Evolutionary conservation across 768 basidiomycete genomes (phyloP), one percentile per base, ranked within the genome.

Genomic region (Tulasnella calospora): DNA sequence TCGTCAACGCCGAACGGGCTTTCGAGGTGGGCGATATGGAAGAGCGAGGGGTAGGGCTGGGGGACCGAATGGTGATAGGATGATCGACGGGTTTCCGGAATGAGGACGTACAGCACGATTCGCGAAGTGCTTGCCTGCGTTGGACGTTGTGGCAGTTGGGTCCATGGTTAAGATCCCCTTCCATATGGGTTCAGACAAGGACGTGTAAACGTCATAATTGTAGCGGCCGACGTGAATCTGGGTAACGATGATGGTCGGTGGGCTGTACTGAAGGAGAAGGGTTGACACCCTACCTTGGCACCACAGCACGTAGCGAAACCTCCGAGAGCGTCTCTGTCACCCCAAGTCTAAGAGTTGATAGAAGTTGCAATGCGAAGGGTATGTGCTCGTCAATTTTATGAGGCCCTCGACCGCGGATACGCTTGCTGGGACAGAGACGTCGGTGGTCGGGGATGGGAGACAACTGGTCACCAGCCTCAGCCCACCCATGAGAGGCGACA

Each of bases 321-420:
- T 81, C 94, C 93, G 38, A 98, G 86, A 17, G 96, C 85, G 77
- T 96, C 94, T 84, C 99, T 97, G 83, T 98, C 98, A 0, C 97
- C 97, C 92, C 93, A 96, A 0, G 96, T 97, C 97, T 97, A 99
- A 0, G 89, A 83, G 82, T 98, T 96, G 78, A 85, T 93, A 98
- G 85, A 99, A 98, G 76, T 89, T 86, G 0, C 91, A 91, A 5
- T 87, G 85, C 0, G 85, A 79, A 0, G 94, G 92, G 78, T 92
- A 92, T 3, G 90, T 82, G 12, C 86, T 85, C 84, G 98, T 92
- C 0, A 98, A 86, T 23, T 89, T 85, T n/a, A 94, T 84, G 3
- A 97, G 85, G 3, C 91, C 93, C 35, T 85, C 80, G 0, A 90
- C 89, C 0, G 93, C 95, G 21, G 88, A 85, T 30, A 87, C 86